Evolutionary conservation across 2,329 filamentous ascomycete species (phyloP).

Genomic region (Aspergillus ustus): DNA sequence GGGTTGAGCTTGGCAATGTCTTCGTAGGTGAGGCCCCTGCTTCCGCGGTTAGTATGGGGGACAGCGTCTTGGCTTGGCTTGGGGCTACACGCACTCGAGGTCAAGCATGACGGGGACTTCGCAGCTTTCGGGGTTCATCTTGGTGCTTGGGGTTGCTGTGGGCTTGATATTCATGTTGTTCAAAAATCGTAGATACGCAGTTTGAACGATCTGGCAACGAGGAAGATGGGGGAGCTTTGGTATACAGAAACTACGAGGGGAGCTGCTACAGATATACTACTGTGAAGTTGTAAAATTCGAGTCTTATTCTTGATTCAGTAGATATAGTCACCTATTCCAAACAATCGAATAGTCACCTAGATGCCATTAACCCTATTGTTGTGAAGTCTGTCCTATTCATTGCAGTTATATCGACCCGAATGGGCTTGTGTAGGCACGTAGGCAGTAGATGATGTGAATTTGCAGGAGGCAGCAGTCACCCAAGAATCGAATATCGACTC

Average conservation of each 20-base stretch:
- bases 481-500: background rate
- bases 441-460: background rate
- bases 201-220: background rate
- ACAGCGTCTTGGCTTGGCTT: background rate
- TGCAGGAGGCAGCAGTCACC: background rate
- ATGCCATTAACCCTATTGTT: background rate
- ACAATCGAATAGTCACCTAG: slow-evolving; percentile 10
- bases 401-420: background rate
- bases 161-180: background rate
- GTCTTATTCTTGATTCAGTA: slow-evolving; percentile 13
- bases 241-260: background rate
- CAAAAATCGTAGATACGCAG: background rate
- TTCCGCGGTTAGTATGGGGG: slow-evolving; percentile 16
- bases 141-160: background rate
- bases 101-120: slow-evolving; percentile 36
- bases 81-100: slow-evolving; percentile 29
- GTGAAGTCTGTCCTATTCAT: background rate
- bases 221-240: background rate
- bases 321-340: slow-evolving; percentile 8
- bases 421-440: background rate
- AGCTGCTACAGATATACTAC: background rate
- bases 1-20: slow-evolving; percentile 35
- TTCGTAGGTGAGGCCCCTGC: slow-evolving; percentile 30
- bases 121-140: slow-evolving; percentile 22
- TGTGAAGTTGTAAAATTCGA: slow-evolving; percentile 2